Evolutionary conservation across 78 protist species (phyloP).

Genomic region (Dictyostelium citrinum): DNA sequence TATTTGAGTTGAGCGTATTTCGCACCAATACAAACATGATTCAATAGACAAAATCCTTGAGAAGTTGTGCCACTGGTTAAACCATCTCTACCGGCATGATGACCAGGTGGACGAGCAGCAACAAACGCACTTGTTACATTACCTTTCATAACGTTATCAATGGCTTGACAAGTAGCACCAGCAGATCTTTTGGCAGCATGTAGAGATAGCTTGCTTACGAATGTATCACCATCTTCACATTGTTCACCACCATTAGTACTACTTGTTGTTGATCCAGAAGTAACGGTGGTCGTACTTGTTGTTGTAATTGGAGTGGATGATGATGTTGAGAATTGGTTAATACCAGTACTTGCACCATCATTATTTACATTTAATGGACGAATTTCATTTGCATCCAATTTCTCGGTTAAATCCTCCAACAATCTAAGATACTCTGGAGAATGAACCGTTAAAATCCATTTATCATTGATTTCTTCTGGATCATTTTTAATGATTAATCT

Average conservation of each 20-base stretch:
- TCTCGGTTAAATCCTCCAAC: constrained; percentile 47
- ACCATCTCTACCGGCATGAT: constrained; percentile 80
- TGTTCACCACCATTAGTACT: neutral
- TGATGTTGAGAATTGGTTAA: neutral
- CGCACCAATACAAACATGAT: constrained; percentile 92
- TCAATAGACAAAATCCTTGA: constrained; percentile 91
- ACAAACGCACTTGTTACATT: constrained; percentile 45
- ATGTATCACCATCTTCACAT: constrained; percentile 75
- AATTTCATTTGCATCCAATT: constrained; percentile 24
- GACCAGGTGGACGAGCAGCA: constrained; percentile 81
- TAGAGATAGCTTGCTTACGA: constrained; percentile 32
- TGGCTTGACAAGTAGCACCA: constrained; percentile 46
- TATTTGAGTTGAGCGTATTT: constrained; percentile 69
- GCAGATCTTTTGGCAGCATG: constrained; percentile 47
- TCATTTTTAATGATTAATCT: constrained; percentile 31
- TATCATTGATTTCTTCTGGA: constrained; percentile 58
- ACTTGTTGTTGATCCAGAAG: neutral
- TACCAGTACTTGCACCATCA: constrained; percentile 43
- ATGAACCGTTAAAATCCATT: constrained; percentile 67
- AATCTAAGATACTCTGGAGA: constrained; percentile 66
- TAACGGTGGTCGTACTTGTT: neutral
- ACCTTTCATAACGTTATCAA: constrained; percentile 59
- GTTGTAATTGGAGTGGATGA: neutral
- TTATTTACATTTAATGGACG: constrained; percentile 34
- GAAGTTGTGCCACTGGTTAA: constrained; percentile 65